Conservation (phyloP, 176 grass and related monocot genomes). For the Juncus effusus region DNA sequence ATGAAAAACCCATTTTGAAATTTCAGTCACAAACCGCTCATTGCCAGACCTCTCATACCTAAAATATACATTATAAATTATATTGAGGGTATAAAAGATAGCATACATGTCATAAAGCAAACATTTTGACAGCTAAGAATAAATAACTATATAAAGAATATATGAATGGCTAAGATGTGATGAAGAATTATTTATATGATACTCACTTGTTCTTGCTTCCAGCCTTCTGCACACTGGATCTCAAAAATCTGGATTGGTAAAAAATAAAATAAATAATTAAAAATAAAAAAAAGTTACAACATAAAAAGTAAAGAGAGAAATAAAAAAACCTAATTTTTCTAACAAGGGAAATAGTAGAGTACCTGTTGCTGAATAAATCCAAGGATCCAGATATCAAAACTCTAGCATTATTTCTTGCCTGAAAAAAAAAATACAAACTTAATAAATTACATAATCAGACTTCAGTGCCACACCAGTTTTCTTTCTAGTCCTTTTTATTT, state of each 20-base stretch:
- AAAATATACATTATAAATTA: constrained; percentile 25
- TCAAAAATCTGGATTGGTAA: constrained; percentile 51
- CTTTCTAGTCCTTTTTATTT: neutral
- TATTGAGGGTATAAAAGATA: neutral
- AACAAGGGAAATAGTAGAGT: constrained; percentile 9
- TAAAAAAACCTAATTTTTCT: neutral
- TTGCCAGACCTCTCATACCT: constrained; percentile 78
- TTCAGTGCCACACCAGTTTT: neutral
- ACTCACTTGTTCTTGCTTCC: constrained; percentile 59
- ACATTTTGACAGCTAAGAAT: neutral
- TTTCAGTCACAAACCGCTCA: constrained; percentile 91
- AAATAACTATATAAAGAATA: neutral
- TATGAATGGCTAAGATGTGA: neutral
- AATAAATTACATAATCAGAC: neutral
- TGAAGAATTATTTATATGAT: constrained; percentile 17
- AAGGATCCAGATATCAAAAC: constrained; percentile 84
- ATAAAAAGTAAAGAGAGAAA: neutral
- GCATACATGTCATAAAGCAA: too few species aligned
- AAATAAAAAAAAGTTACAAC: constrained; percentile 6
- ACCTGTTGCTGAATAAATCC: constrained; percentile 88
- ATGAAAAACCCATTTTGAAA: constrained; percentile 98
- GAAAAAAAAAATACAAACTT: constrained; percentile 12
- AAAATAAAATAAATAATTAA: constrained; percentile 18
- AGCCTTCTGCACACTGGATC: constrained; percentile 74
- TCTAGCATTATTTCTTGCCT: constrained; percentile 95